Evolutionary conservation across 2,329 filamentous ascomycete genomes (phyloP), one percentile per base, ranked within the genome.

Genomic region (Monosporascus cannonballus): DNA sequence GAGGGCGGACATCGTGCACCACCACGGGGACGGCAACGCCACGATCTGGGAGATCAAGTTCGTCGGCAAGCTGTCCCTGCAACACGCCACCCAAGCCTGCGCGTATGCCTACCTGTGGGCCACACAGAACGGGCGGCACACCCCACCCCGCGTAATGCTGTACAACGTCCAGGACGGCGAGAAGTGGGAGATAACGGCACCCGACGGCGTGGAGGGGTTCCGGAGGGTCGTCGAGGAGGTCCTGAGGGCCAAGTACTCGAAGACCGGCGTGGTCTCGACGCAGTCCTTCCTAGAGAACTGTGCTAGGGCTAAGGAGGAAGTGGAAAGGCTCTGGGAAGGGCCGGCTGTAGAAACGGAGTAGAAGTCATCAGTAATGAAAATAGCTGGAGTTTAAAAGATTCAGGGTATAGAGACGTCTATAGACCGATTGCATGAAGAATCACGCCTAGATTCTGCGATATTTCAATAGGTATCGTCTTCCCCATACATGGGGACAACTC

Each of bases 1-100:
- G 20, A 17, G 20, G 3, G 47, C 41, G 8, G 53, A 54, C 47
- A 55, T 54, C 34, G 30, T 55, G 24, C 39, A 49, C 15, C 50
- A 48, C 41, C 20, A n/a, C 18, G 42, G 22, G 14, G 41, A 5
- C 18, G 20, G 38, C 14, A 17, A 46, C 17, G 44, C 57, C 17
- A 44, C 54, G 14, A 48, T 67, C 24, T 67, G 64, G 64, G 65
- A 67, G 54, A 61, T 67, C 47, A 68, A 68, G 38, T 67, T 67
- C 52, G 63, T 65, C 5, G 55, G 56, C 3, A 15, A 57, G 6
- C 57, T 68, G 14, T 54, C 60, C 14, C 55, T 59, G 9, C 56
- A 64, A 41, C 59, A 68, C 17, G 48, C 62, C 15, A 42, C 67
- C 11, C 66, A 68, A 38, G 56, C 56, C 11, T 62, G 59, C 20